These are phyloP conservation scores for Fomitiporia mediterranea DNA, from an alignment of 1,284 basidiomycete species.

Conservation along the genomic window DNA sequence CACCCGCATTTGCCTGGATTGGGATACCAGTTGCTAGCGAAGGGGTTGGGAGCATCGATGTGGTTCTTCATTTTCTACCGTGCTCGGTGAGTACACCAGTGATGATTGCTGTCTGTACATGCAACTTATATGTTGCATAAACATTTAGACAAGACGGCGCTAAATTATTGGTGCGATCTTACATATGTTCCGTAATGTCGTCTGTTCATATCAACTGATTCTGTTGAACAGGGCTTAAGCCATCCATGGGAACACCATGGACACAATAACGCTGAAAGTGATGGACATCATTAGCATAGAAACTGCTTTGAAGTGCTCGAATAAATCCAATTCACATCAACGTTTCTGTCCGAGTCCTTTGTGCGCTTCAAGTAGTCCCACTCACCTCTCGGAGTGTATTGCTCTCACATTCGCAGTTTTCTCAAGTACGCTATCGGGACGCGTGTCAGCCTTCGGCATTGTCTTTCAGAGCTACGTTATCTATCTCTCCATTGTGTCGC, in stretches of 20 bases:
- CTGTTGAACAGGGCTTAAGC: constrained; percentile 33
- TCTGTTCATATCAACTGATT: not conserved
- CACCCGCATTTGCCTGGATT: constrained; percentile 80
- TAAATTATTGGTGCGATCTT: constrained; percentile 37
- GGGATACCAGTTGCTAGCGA: constrained; percentile 74
- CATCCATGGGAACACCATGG: constrained; percentile 47
- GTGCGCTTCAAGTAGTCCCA: not conserved
- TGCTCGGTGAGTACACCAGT: constrained; percentile 59
- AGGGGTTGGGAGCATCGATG: constrained; percentile 86
- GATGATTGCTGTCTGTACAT: not conserved
- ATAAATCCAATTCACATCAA: not conserved
- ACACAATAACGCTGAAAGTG: constrained; percentile 23
- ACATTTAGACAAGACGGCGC: constrained; percentile 40
- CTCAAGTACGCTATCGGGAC: no score
- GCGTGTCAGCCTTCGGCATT: no score
- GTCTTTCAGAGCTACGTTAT: no score
- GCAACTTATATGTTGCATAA: not conserved
- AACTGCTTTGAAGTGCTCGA: not conserved
- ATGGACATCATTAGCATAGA: constrained; percentile 14
- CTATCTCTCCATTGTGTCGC: no score
- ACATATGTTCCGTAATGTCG: not conserved
- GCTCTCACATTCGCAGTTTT: not conserved
- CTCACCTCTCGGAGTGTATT: not conserved
- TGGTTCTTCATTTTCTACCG: constrained; percentile 99
- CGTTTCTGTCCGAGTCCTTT: not conserved